Evolutionary conservation across 2,329 filamentous ascomycete genomes (phyloP).

Genomic region (Trichothecium roseum): DNA sequence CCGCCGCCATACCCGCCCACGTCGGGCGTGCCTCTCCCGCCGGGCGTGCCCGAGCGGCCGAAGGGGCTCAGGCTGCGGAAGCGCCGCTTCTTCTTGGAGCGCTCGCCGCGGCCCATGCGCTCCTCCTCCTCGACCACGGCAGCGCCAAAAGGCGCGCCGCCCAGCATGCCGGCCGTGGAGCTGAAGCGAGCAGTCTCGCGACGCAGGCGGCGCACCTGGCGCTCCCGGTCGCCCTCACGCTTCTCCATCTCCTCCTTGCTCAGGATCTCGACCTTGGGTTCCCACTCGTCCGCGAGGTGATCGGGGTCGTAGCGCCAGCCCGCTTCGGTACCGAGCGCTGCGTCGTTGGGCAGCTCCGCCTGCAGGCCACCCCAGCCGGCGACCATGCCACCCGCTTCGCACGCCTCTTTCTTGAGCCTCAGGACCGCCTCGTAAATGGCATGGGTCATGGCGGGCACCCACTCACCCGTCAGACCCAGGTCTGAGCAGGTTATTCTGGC

Average conservation of each 20-base stretch:
- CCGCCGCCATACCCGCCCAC: constrained; percentile 63
- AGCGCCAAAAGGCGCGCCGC: constrained; percentile 57
- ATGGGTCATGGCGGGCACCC: constrained; percentile 88
- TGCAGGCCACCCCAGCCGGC: constrained; percentile 51
- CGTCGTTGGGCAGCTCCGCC: constrained; percentile 76
- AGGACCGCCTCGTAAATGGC: constrained; percentile 94
- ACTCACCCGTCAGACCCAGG: constrained; percentile 80
- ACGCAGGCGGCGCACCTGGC: constrained; percentile 76
- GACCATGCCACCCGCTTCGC: constrained; percentile 83
- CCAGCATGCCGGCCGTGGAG: constrained; percentile 70
- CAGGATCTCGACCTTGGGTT: constrained; percentile 69
- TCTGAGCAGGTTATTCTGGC: constrained; percentile 89
- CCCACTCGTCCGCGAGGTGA: constrained; percentile 74
- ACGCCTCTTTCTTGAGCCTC: constrained; percentile 90
- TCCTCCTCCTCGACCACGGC: constrained; percentile 53
- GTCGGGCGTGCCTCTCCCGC: constrained; percentile 71
- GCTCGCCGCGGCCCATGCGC: constrained; percentile 80
- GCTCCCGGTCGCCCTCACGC: constrained; percentile 84
- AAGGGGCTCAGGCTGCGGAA: constrained; percentile 82
- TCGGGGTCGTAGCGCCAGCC: constrained; percentile 96
- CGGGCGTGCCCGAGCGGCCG: constrained; percentile 52
- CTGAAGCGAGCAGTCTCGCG: constrained; percentile 90
- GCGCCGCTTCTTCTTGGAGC: constrained; percentile 89
- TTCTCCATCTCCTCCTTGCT: constrained; percentile 97
- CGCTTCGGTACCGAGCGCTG: constrained; percentile 69